Percentiles rank a stretch among this genome's conserved stretches.
Conservation (phyloP, 805 yeast genomes). For the Cyberlindnera bimundalis region DNA sequence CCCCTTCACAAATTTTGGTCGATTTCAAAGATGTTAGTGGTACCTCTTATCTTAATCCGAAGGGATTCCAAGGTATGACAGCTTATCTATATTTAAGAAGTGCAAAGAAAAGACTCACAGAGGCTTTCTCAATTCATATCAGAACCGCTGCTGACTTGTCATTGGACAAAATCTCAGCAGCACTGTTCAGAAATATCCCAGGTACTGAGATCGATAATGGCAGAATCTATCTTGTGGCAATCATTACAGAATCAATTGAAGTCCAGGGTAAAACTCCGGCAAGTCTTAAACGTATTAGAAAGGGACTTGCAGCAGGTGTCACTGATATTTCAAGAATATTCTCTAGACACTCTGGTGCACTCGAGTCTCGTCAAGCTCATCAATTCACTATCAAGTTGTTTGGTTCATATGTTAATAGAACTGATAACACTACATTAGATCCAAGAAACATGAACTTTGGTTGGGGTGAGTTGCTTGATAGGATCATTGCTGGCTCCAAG, state of each 20-base stretch:
- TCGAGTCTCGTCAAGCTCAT: slow-evolving; percentile 60
- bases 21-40: slow-evolving; percentile 72
- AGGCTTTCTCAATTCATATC: slow-evolving; percentile 71
- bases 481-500: slow-evolving; percentile 71
- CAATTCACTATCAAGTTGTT: slow-evolving; percentile 68
- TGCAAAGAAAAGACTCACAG: slow-evolving; percentile 62
- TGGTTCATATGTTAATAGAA: slow-evolving; percentile 56
- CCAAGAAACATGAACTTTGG: slow-evolving; percentile 55
- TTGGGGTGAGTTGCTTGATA: slow-evolving; percentile 84
- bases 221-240: slow-evolving; percentile 72
- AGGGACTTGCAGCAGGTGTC: slow-evolving; percentile 87
- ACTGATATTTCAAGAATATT: slow-evolving; percentile 80
- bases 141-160: slow-evolving; percentile 53
- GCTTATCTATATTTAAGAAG: slow-evolving; percentile 72
- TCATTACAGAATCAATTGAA: slow-evolving; percentile 66
- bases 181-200: slow-evolving; percentile 75
- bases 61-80: slow-evolving; percentile 65
- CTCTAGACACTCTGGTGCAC: slow-evolving; percentile 57
- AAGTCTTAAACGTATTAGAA: slow-evolving; percentile 45
- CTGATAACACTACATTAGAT: slow-evolving; percentile 32
- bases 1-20: slow-evolving; percentile 60
- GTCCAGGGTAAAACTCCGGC: slow-evolving; percentile 31
- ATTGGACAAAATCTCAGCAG: slow-evolving; percentile 71
- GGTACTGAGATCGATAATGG: slow-evolving; percentile 58
- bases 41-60: slow-evolving; percentile 56